Conservation (phyloP, 345 rosid genomes). For the Dipteronia dyeriana region DNA sequence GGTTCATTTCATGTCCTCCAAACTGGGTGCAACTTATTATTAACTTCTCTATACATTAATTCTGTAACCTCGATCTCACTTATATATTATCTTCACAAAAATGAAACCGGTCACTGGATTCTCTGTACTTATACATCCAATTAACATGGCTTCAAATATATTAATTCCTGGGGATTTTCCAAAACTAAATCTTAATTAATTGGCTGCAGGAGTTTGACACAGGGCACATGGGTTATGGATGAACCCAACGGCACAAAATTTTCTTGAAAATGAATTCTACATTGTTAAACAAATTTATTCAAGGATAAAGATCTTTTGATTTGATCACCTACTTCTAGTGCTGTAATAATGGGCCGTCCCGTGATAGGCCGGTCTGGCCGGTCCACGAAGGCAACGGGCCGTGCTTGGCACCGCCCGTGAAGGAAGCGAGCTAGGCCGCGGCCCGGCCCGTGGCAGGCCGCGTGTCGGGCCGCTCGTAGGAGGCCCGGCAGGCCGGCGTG, state of each 20-base stretch:
- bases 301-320: too few relatives aligned
- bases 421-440: too few relatives aligned
- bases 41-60: background rate
- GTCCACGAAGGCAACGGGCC: too few relatives aligned
- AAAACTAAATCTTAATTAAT: background rate
- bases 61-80: background rate
- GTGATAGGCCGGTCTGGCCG: too few relatives aligned
- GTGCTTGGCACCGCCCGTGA: too few relatives aligned
- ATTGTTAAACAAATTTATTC: too few relatives aligned
- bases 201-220: background rate
- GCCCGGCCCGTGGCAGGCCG: too few relatives aligned
- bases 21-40: background rate
- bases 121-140: background rate
- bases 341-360: too few relatives aligned
- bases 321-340: too few relatives aligned
- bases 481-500: too few relatives aligned
- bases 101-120: background rate
- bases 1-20: slow-evolving; percentile 6
- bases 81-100: background rate
- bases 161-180: slow-evolving; percentile 1
- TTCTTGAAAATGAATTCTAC: background rate
- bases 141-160: background rate
- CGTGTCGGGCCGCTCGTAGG: too few relatives aligned
- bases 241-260: background rate
- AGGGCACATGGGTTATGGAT: slow-evolving; percentile 2